Evolutionary conservation across 177 flowering plant species (phyloP), one percentile per base, ranked within the genome.

Genomic region (Vitis hybrid): DNA sequence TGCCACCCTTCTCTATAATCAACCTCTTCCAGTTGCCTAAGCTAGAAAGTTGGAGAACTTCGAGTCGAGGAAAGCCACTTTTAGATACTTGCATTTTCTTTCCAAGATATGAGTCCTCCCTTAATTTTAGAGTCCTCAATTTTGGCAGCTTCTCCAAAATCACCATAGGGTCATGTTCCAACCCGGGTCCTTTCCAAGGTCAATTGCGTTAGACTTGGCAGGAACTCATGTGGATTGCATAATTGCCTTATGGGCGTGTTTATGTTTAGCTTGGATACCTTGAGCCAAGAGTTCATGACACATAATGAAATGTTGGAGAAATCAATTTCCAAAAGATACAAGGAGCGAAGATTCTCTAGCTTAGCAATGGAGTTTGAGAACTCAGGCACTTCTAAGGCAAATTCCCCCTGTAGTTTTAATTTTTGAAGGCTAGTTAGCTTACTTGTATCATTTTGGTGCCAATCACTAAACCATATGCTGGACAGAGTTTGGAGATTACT

Each of bases 121-220:
- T 9, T 7, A 34, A 7, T 1, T 9, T 15, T 0, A 72, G 53
- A 39, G 6, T 48, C 34, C 15, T 61, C 15, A 72, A 15, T 49
- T 20, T 31, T 0, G 61, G 70, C 55, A 72, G 16, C 66, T 66
- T 66, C 61, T 67, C 75, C 26, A 67, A 66, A 22, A 45, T 56
- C 14, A 57, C 16, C 70, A 67, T 72, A 51, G 70, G 75, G n/a
- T 72, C 70, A 15, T 66, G 54, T 4, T 4, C 15, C 2, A 72
- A 52, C 13, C 12, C 13, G 59, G 69, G 45, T 26, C 29, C 29
- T 26, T 54, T 10, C 0, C 13, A 72, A 45, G 2, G 19, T 34
- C 14, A 72, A 34, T 8, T 59, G n/a, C 0, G 55, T n/a, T 13
- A 72, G 59, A 34, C n/a, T 50, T 3, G 54, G 18, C 10, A 52